These are phyloP conservation scores for Jacaranda copaia DNA, from an alignment of 257 asterid species.

Conservation along the genomic window DNA sequence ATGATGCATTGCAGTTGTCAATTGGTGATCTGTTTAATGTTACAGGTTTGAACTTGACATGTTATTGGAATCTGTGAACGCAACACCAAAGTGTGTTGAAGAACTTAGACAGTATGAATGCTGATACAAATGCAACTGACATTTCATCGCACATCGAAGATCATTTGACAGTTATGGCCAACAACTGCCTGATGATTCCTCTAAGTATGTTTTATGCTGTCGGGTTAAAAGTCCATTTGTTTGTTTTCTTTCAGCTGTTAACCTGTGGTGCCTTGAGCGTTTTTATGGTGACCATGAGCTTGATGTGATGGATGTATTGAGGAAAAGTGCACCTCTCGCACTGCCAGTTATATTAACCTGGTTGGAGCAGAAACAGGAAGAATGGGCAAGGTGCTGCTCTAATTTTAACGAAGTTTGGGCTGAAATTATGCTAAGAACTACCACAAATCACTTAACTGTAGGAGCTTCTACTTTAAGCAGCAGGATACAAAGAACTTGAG, in stretches of 20 bases:
- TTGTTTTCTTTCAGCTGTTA: slow-evolving; percentile 41
- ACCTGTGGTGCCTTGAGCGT: slow-evolving; percentile 56
- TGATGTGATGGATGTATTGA: slow-evolving; percentile 53
- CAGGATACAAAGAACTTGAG: slow-evolving; percentile 81
- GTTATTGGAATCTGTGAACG: slow-evolving; percentile 53
- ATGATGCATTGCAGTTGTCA: background rate
- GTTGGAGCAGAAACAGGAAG: slow-evolving; percentile 59
- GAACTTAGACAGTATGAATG: slow-evolving; percentile 45
- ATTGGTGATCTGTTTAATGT: slow-evolving; percentile 17
- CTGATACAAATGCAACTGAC: slow-evolving; percentile 35
- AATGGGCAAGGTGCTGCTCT: slow-evolving; percentile 73
- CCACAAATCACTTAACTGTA: slow-evolving; percentile 83
- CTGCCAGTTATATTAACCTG: slow-evolving; percentile 52
- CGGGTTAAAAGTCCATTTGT: slow-evolving; percentile 5
- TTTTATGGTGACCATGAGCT: slow-evolving; percentile 67
- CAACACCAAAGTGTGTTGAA: slow-evolving; percentile 49
- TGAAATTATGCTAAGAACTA: slow-evolving; percentile 73
- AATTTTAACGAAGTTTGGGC: slow-evolving; percentile 84
- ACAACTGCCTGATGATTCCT: background rate
- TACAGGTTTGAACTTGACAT: slow-evolving; percentile 61
- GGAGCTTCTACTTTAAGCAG: slow-evolving; percentile 82
- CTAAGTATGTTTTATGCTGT: background rate
- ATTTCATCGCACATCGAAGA: slow-evolving; percentile 41
- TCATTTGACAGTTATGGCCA: slow-evolving; percentile 46
- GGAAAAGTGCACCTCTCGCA: slow-evolving; percentile 44